These are phyloP conservation scores for Nakazawaea pomicola DNA, from an alignment of 805 yeast species.

Conservation along the genomic window DNA sequence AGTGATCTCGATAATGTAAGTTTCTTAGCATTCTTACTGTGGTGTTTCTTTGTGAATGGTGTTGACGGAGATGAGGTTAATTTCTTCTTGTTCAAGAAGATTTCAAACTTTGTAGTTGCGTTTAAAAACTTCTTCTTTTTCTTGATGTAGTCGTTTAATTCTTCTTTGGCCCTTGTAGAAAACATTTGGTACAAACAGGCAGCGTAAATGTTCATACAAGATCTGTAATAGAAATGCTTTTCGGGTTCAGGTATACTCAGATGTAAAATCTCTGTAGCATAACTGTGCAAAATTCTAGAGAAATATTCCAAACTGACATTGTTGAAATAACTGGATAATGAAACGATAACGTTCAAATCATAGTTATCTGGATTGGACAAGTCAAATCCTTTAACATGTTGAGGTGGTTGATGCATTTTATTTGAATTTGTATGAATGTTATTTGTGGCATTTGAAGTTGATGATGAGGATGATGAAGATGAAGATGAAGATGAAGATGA, in stretches of 20 bases:
- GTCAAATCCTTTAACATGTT: constrained; percentile 6
- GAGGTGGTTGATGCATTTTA: no score
- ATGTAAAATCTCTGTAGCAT: constrained; percentile 8
- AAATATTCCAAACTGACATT: constrained; percentile 12
- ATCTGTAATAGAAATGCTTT: constrained; percentile 12
- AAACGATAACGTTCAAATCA: constrained; percentile 11
- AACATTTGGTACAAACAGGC: constrained; percentile 12
- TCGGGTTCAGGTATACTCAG: constrained; percentile 7
- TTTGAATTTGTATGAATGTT: no score
- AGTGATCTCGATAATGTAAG: no score
- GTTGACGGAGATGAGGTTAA: neutral
- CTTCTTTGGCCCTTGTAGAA: constrained; percentile 5
- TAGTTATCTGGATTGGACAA: constrained; percentile 9
- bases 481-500: no score
- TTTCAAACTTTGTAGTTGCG: constrained; percentile 9
- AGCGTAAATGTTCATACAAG: constrained; percentile 13
- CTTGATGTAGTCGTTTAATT: constrained; percentile 9
- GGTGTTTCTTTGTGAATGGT: neutral
- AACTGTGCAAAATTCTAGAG: constrained; percentile 10
- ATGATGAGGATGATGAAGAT: no score
- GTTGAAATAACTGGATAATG: constrained; percentile 9
- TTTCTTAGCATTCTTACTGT: neutral
- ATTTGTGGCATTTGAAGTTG: no score
- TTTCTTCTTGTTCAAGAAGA: neutral
- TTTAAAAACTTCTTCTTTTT: constrained; percentile 11